A percentile compares a stretch with the other conserved stretches of the same genome.
phyloP scores from a whole-genome alignment of 805 yeast genomes.

The Hanseniaspora vineae region DNA sequence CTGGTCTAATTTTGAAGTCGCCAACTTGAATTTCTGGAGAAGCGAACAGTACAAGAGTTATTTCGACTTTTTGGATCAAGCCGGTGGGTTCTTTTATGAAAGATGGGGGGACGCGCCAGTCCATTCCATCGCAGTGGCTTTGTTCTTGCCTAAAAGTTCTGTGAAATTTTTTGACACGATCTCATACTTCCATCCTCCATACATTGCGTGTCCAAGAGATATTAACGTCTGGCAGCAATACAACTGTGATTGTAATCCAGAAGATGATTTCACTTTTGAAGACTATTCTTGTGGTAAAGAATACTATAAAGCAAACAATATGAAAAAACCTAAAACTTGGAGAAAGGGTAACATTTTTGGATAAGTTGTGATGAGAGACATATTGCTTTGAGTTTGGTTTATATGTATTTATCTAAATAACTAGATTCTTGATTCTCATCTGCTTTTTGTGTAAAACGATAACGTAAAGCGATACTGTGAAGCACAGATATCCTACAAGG shows the following conservation, averaged over 20 bases:
- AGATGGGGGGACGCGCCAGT: conserved; percentile 93
- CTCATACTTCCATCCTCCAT: conserved; percentile 70
- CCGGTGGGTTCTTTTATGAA: conserved; percentile 79
- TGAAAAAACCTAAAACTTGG: conserved; percentile 54
- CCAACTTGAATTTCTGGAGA: conserved; percentile 60
- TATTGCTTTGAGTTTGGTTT: no score
- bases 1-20: conserved; percentile 83
- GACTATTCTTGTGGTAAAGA: conserved; percentile 57
- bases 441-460: no score
- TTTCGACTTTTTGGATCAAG: conserved; percentile 52
- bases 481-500: no score
- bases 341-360: conserved; percentile 30
- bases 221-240: conserved; percentile 39
- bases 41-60: conserved; percentile 53
- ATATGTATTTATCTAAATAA: no score
- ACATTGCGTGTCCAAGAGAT: conserved; percentile 65
- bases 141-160: conserved; percentile 50
- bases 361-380: no score
- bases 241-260: conserved; percentile 64
- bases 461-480: no score
- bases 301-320: conserved; percentile 38
- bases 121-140: conserved; percentile 67
- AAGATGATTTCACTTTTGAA: conserved; percentile 59
- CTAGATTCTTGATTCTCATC: no score
- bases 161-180: conserved; percentile 68